A percentile compares a stretch with the other conserved stretches of the same genome.
Conservation (phyloP, 2,329 filamentous ascomycete genomes). For the Beauveria asiatica region DNA sequence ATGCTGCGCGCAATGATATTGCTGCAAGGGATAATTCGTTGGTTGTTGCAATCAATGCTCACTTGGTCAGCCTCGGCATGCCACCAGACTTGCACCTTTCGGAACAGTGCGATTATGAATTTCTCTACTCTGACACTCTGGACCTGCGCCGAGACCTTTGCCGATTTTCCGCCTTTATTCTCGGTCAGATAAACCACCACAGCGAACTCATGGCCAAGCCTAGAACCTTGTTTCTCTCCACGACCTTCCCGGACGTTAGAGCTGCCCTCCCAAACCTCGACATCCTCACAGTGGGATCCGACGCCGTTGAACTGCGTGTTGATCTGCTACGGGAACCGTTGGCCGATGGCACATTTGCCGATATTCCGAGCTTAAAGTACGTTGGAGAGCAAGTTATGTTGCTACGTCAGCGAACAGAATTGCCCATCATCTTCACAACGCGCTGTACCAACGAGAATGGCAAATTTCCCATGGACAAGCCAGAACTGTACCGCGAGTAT, state of each 20-base stretch:
- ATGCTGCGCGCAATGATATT: slow-evolving; percentile 49
- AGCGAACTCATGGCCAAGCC: slow-evolving; percentile 68
- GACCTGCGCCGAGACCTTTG: slow-evolving; percentile 69
- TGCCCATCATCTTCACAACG: slow-evolving; percentile 86
- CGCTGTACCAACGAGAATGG: slow-evolving; percentile 76
- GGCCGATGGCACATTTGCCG: slow-evolving; percentile 50
- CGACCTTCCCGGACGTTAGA: slow-evolving; percentile 78
- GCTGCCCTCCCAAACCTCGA: slow-evolving; percentile 77
- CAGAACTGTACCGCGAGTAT: slow-evolving; percentile 66
- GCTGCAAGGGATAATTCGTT: slow-evolving; percentile 47
- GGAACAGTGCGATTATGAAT: slow-evolving; percentile 72
- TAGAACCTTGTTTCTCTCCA: slow-evolving; percentile 78
- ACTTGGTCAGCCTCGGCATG: slow-evolving; percentile 64
- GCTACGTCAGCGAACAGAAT: slow-evolving; percentile 70
- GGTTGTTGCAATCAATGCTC: slow-evolving; percentile 64
- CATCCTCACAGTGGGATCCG: slow-evolving; percentile 77
- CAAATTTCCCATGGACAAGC: slow-evolving; percentile 75
- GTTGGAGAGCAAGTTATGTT: slow-evolving; percentile 83
- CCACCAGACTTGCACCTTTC: slow-evolving; percentile 59
- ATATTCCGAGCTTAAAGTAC: slow-evolving; percentile 70
- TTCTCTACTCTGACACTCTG: slow-evolving; percentile 66
- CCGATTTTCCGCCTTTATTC: slow-evolving; percentile 68
- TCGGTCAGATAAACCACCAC: slow-evolving; percentile 73
- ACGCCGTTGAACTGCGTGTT: slow-evolving; percentile 77
- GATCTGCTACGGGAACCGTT: slow-evolving; percentile 70